phyloP scores from a whole-genome alignment of 1,284 basidiomycete genomes.

The Moesziomyces sp. region DNA sequence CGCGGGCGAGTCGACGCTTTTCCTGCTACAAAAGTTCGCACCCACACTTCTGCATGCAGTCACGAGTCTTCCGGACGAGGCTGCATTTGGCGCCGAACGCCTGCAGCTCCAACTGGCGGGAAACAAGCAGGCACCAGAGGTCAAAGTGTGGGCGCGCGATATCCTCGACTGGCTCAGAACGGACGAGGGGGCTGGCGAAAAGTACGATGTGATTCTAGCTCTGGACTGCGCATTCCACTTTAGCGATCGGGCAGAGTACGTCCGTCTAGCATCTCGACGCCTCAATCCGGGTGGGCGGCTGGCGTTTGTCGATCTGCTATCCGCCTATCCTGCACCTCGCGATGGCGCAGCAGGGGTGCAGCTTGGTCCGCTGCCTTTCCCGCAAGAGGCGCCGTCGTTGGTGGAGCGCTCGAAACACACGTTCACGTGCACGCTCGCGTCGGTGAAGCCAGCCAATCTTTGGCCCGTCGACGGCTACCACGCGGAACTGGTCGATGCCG shows the following conservation, averaged over 20 bases:
- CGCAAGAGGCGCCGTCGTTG: slow-evolving; percentile 28
- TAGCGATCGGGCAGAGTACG: slow-evolving; percentile 44
- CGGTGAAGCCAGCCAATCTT: slow-evolving; percentile 42
- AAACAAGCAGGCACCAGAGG: slow-evolving; percentile 6
- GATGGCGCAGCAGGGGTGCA: slow-evolving; percentile 1
- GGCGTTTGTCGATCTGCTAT: slow-evolving; percentile 58
- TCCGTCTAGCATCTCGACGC: slow-evolving; percentile 33
- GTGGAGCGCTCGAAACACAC: slow-evolving; percentile 22
- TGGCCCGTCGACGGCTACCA: slow-evolving; percentile 48
- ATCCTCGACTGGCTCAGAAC: slow-evolving; percentile 41
- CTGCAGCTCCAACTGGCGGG: slow-evolving; percentile 4
- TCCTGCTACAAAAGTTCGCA: slow-evolving; percentile 28
- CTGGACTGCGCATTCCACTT: slow-evolving; percentile 67
- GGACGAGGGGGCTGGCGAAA: slow-evolving; percentile 9
- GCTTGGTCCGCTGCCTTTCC: slow-evolving; percentile 21
- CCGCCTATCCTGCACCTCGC: slow-evolving; percentile 52
- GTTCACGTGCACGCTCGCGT: slow-evolving; percentile 32
- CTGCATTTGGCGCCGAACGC: slow-evolving; percentile 29
- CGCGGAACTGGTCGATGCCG: slow-evolving; percentile 31
- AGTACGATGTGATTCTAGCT: slow-evolving; percentile 62
- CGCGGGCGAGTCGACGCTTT: slow-evolving; percentile 60
- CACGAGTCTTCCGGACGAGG: slow-evolving; percentile 54
- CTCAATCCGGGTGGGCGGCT: slow-evolving; percentile 54
- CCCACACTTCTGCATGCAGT: slow-evolving; percentile 59
- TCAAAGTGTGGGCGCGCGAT: slow-evolving; percentile 51